Conservation (phyloP, 345 rosid genomes). For the Raphanus sativus region DNA sequence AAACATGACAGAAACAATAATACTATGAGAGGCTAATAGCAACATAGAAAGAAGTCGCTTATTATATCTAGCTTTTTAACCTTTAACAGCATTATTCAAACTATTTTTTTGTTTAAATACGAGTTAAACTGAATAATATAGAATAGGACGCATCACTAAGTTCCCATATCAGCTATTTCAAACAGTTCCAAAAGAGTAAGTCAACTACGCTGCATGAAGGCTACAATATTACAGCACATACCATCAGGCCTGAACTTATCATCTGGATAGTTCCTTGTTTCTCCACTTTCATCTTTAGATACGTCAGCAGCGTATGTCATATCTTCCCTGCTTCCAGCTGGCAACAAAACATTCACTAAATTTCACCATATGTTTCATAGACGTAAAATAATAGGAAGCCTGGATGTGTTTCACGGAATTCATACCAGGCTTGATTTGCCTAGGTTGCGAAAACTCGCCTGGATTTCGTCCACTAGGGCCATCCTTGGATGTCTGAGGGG, state of each 20-base stretch:
- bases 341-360: slow-evolving; percentile 39
- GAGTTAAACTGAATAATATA: not conserved
- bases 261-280: slow-evolving; percentile 48
- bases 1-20: slow-evolving; percentile 30
- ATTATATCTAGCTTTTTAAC: slow-evolving; percentile 3
- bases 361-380: not conserved
- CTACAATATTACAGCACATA: slow-evolving; percentile 20
- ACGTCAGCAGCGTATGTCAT: slow-evolving; percentile 45
- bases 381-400: slow-evolving; percentile 11
- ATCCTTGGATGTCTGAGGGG: slow-evolving; percentile 74
- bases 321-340: slow-evolving; percentile 75
- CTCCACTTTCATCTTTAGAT: slow-evolving; percentile 47
- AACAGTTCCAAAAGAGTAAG: not conserved
- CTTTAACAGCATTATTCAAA: slow-evolving; percentile 9
- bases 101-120: not conserved
- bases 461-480: slow-evolving; percentile 55
- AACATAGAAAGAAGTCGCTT: not conserved
- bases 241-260: slow-evolving; percentile 67
- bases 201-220: slow-evolving; percentile 22
- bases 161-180: slow-evolving; percentile 17
- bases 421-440: slow-evolving; percentile 66
- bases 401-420: slow-evolving; percentile 21
- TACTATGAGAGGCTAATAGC: slow-evolving; percentile 5
- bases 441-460: slow-evolving; percentile 51
- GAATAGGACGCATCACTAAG: not conserved